Base-by-base conservation (phyloP, 176 grass and related monocot species). In the Zoysia japonica region DNA sequence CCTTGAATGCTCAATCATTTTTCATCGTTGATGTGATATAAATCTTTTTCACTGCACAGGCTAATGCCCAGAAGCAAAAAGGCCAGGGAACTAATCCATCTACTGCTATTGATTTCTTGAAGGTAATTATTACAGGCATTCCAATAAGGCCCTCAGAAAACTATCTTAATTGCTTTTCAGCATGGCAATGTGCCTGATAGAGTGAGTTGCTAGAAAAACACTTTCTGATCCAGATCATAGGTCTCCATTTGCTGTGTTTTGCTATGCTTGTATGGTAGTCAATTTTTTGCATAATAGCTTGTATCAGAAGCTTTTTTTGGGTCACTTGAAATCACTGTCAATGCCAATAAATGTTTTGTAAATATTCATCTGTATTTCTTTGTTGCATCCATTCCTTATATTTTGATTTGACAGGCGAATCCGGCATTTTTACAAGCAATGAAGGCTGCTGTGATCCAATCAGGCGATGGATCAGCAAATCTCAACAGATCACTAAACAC, bases 341-440 rank as follows among this genome's bases (percentile, higher is more conserved):
- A 6, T n/a, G 5, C 9, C 10, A 7, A 20, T 67, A 43, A 52
- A 16, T 56, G 4, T 11, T 28, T 28, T 51, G 37, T 66, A 56
- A 57, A 59, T 73, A 49, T 66, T 6, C 20, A 13, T 38, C 9
- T 48, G 2, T n/a, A 9, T 52, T 68, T 82, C 17, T 37, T 75
- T 35, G n/a, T 65, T 28, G 28, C 28, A 28, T 28, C 28, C 28
- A 11, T 85, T 47, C 28, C 28, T 61, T 56, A 41, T 37, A n/a
- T 89, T 49, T 42, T 75, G 14, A 48, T 68, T 67, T 61, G 63
- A 39, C 86, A 95, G 92, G 78, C 88, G n/a, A 68, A 99, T 78
- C 96, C 96, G 43, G 96, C 89, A 59, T 47, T 99, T 11, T 19
- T 87, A 44, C 86, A 88, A 85, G 96, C 96, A 59, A 91, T 95